These are phyloP conservation scores for Sarocladium kiliense DNA, from an alignment of 2,329 filamentous ascomycete species.

Conservation along the genomic window DNA sequence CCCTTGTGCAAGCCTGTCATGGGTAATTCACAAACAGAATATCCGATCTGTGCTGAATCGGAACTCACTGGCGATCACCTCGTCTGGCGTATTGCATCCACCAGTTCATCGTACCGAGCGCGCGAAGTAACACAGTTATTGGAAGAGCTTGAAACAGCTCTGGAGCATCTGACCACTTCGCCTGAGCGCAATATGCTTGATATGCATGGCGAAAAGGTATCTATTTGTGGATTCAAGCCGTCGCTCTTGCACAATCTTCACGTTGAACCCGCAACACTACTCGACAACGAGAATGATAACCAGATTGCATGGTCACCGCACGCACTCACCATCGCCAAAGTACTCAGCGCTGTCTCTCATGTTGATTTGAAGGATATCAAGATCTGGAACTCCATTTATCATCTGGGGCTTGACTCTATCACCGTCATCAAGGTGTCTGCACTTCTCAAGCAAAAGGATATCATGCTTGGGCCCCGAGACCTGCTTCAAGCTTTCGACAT, in stretches of 20 bases:
- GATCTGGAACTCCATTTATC: constrained; percentile 64
- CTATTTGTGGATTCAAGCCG: constrained; percentile 58
- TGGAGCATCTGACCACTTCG: constrained; percentile 49
- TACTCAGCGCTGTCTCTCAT: constrained; percentile 55
- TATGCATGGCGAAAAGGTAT: constrained; percentile 47
- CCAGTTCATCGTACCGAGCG: constrained; percentile 46
- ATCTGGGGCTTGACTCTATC: constrained; percentile 87
- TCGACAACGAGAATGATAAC: not conserved
- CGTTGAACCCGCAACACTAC: not conserved
- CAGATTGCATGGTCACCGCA: constrained; percentile 26
- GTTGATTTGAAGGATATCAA: constrained; percentile 53
- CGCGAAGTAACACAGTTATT: constrained; percentile 47
- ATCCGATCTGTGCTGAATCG: constrained; percentile 77
- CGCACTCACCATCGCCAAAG: constrained; percentile 36
- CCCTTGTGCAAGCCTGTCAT: constrained; percentile 57
- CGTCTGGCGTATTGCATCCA: constrained; percentile 68
- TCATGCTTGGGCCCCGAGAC: constrained; percentile 64
- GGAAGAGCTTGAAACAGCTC: constrained; percentile 50
- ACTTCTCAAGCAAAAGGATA: constrained; percentile 57
- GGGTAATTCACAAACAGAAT: constrained; percentile 67
- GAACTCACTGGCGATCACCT: constrained; percentile 54
- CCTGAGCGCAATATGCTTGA: constrained; percentile 47
- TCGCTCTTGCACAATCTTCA: not conserved
- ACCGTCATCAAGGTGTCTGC: constrained; percentile 79
- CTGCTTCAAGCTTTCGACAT: constrained; percentile 65